A percentile compares a stretch with the other conserved stretches of the same genome.
Evolutionary conservation across 164 flowering plant species (phyloP).

Genomic region (Cinnamomum micranthum): DNA sequence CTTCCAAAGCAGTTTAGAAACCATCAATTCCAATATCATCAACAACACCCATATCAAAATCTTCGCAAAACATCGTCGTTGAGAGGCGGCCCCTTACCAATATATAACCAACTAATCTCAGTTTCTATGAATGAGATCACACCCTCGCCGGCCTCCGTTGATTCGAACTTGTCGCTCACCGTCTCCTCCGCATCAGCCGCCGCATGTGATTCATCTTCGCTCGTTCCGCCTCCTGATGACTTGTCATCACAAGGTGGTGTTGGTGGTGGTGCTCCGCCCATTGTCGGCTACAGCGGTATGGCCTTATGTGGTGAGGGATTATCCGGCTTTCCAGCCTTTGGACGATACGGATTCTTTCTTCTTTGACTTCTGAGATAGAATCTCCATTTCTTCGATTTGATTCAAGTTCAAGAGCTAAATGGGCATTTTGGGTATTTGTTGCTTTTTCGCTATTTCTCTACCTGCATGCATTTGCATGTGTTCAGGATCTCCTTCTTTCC

Average conservation of each 20-base stretch:
- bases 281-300: constrained; percentile 34
- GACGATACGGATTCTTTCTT: constrained; percentile 55
- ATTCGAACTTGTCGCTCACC: constrained; percentile 36
- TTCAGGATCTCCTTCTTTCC: background rate
- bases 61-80: constrained; percentile 1
- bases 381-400: background rate
- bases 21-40: constrained; percentile 4
- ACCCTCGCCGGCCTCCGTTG: constrained; percentile 40
- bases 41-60: background rate
- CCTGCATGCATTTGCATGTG: constrained; percentile 1
- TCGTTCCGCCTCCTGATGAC: background rate
- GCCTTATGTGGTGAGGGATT: constrained; percentile 51
- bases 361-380: constrained; percentile 35
- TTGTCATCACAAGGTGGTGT: constrained; percentile 1
- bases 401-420: background rate
- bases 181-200: constrained; percentile 10
- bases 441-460: too few relatives aligned
- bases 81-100: constrained; percentile 2
- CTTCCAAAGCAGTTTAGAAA: constrained; percentile 1
- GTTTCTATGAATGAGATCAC: constrained; percentile 35
- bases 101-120: constrained; percentile 12
- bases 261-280: constrained; percentile 13
- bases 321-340: constrained; percentile 40
- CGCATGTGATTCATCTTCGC: constrained; percentile 16
- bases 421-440: background rate